phyloP scores from a whole-genome alignment of 345 rosid genomes.

The Moringa oleifera region DNA sequence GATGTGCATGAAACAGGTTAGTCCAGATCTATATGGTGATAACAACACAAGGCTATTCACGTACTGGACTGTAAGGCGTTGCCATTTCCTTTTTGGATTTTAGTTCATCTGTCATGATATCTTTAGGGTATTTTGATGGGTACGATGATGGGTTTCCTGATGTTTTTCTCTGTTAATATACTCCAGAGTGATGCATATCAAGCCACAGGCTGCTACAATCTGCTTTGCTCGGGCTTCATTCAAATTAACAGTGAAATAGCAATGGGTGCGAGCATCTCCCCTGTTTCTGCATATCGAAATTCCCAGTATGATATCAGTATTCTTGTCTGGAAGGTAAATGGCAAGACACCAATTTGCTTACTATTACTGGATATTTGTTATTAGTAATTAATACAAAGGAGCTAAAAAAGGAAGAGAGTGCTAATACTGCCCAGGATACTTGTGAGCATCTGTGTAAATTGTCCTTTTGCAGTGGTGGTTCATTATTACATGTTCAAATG shows the following conservation, averaged over 20 bases:
- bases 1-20: constrained; percentile 21
- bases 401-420: background rate
- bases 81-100: background rate
- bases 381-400: constrained; percentile 1
- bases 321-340: constrained; percentile 89
- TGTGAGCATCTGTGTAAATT: constrained; percentile 23
- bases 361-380: background rate
- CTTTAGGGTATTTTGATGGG: background rate
- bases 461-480: constrained; percentile 22
- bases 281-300: constrained; percentile 75
- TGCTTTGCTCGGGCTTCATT: constrained; percentile 91
- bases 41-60: constrained; percentile 98
- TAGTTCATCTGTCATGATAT: background rate
- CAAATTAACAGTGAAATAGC: constrained; percentile 92
- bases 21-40: constrained; percentile 96
- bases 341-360: background rate
- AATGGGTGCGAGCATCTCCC: constrained; percentile 97
- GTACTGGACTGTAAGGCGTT: constrained; percentile 87
- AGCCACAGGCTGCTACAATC: constrained; percentile 98
- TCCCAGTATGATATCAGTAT: constrained; percentile 96
- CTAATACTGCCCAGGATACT: constrained; percentile 17
- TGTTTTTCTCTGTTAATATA: background rate
- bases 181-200: constrained; percentile 96
- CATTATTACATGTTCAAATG: constrained; percentile 10
- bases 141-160: background rate